These are phyloP conservation scores for Suhomyces wounanorum DNA, from an alignment of 1,139 yeast genomes.

Conservation along the genomic window DNA sequence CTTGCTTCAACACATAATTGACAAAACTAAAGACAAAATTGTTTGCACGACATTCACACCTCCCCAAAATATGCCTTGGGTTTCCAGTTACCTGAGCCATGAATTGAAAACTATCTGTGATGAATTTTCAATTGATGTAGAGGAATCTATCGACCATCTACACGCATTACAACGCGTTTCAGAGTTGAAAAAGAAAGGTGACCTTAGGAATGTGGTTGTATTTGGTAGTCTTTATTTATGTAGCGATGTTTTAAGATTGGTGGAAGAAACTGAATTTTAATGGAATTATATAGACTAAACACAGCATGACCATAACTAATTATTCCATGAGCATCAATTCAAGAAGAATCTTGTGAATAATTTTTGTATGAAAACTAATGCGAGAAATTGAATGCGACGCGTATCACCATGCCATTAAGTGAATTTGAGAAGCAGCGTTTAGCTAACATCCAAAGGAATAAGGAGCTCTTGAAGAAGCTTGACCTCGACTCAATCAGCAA, in stretches of 20 bases:
- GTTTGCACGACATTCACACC: constrained; percentile 62
- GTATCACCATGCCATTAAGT: constrained; percentile 37
- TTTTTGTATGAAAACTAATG: neutral
- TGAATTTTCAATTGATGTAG: constrained; percentile 30
- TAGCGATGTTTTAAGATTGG: constrained; percentile 59
- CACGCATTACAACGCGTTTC: constrained; percentile 25
- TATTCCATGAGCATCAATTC: too few species aligned
- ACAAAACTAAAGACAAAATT: constrained; percentile 50
- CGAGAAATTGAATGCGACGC: neutral
- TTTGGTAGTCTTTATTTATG: constrained; percentile 83
- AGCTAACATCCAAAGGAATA: constrained; percentile 49
- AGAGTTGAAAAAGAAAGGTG: constrained; percentile 22
- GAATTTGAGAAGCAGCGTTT: constrained; percentile 72
- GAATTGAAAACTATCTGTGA: constrained; percentile 37
- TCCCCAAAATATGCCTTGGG: constrained; percentile 96
- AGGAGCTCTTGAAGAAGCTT: constrained; percentile 40
- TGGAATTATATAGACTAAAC: neutral
- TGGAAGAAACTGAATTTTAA: neutral
- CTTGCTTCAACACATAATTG: constrained; percentile 54
- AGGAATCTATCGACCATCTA: constrained; percentile 11
- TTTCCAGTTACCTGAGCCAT: constrained; percentile 48
- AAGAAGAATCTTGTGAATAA: too few species aligned
- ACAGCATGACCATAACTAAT: neutral
- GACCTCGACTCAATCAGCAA: constrained; percentile 38
- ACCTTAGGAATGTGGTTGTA: constrained; percentile 48